Base-by-base conservation (phyloP, 441 rosid species). In the Arabidopsis lyrata region DNA sequence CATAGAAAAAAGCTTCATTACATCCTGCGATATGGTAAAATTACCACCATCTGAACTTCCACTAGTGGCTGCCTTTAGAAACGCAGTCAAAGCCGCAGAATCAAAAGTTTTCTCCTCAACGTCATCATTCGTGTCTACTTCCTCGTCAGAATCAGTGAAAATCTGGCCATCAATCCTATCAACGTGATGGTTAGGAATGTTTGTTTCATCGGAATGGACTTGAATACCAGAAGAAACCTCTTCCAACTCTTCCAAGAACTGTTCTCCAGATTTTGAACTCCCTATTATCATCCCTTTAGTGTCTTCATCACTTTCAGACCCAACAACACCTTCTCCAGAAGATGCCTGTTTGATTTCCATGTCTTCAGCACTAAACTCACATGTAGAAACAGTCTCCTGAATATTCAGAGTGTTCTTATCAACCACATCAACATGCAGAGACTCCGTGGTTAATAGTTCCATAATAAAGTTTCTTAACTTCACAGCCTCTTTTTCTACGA, bases 11-110 rank as follows among this genome's bases (percentile, higher is more conserved):
- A 88, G 88, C 79, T 89, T 86, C 1, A 92, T 83, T 10, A 86
- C 91, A 78, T 88, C 97, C 75, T 79, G 50, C 9, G 66, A 61
- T 24, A 14, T 41, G 14, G 36, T 41, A 24, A 82, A 62, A 81
- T 10, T 88, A 80, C 80, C 82, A 32, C 88, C 88, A 22, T 92
- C 85, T 84, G 89, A 84, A 27, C 86, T 71, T 52, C 24, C 70
- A 36, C 48, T 6, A 0, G 20, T 77, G 52, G 96, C 90, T 38
- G 90, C 96, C 85, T 89, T 92, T 83, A 89, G 66, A 15, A 95
- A 86, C 58, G 99, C 90, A 34, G 97, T 86, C 85, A 92, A 86
- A 35, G 94, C 92, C 68, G 87, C 88, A 52, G 93, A 83, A 81
- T 90, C 87, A 57, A 90, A 85, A 10, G 74, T 60, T n/a, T 9